Percentiles rank a stretch among this genome's conserved stretches.
These are phyloP conservation scores for Mallotus nudiflorus DNA, from an alignment of 345 rosid genomes.

Conservation along the genomic window DNA sequence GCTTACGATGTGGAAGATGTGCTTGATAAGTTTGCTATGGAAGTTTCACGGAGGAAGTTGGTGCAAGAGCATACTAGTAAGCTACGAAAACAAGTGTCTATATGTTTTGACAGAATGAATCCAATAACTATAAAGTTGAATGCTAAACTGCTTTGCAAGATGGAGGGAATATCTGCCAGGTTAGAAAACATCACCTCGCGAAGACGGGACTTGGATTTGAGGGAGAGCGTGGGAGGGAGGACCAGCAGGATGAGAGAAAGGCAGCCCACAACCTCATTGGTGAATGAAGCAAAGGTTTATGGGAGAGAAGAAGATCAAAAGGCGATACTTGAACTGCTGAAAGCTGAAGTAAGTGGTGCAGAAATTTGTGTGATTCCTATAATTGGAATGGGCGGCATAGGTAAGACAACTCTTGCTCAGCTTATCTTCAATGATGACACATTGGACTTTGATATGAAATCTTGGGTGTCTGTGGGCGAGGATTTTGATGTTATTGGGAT, in stretches of 20 bases:
- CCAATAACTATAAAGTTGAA: constrained; percentile 7
- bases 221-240: background rate
- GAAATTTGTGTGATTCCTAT: constrained; percentile 2
- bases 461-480: background rate
- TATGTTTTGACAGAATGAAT: too few species aligned
- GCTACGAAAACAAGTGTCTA: too few species aligned
- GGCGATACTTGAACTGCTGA: background rate
- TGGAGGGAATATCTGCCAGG: background rate
- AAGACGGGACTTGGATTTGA: background rate
- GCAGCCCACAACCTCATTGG: background rate
- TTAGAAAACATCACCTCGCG: background rate
- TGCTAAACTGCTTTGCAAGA: constrained; percentile 13
- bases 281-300: constrained; percentile 2
- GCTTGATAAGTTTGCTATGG: background rate
- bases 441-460: background rate
- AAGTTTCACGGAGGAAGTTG: background rate
- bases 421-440: background rate
- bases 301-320: background rate
- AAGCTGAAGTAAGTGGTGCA: background rate
- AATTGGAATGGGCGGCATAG: too few species aligned
- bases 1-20: background rate
- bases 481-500: background rate
- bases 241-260: background rate
- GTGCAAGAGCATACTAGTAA: too few species aligned
- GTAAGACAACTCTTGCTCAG: too few species aligned